Evolutionary conservation across 2,329 filamentous ascomycete genomes (phyloP).

Genomic region (Talaromyces sp.): DNA sequence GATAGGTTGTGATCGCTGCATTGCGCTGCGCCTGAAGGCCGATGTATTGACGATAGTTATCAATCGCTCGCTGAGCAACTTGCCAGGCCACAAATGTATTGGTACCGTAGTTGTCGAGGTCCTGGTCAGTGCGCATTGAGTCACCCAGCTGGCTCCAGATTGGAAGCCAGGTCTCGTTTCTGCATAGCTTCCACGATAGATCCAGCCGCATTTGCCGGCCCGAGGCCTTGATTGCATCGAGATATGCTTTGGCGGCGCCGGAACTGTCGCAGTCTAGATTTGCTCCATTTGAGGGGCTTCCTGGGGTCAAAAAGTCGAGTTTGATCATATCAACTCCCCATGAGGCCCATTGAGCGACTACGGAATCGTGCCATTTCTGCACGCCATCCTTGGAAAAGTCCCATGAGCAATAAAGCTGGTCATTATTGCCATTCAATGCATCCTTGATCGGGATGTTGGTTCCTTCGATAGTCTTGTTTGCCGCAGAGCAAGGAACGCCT

Average conservation of each 20-base stretch:
- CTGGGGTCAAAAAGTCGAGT: constrained; percentile 26
- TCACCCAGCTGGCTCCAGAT: constrained; percentile 26
- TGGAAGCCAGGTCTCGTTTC: constrained; percentile 20
- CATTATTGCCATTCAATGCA: constrained; percentile 17
- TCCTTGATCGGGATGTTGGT: constrained; percentile 23
- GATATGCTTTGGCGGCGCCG: constrained; percentile 20
- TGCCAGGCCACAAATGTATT: constrained; percentile 21
- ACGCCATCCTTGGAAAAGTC: constrained; percentile 22
- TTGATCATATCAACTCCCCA: constrained; percentile 28
- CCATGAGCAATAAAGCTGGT: constrained; percentile 15
- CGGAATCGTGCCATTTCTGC: constrained; percentile 26
- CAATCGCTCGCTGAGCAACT: constrained; percentile 25
- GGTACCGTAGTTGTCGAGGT: constrained; percentile 24
- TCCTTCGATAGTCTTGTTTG: constrained; percentile 21
- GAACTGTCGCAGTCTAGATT: constrained; percentile 21
- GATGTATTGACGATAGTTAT: constrained; percentile 28
- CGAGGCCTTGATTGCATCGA: constrained; percentile 24
- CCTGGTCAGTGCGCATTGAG: constrained; percentile 24
- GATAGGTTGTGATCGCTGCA: constrained; percentile 20
- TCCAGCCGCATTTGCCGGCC: constrained; percentile 24
- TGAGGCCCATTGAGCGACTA: constrained; percentile 23
- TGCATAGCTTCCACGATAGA: constrained; percentile 26
- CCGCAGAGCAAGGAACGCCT: constrained; percentile 21
- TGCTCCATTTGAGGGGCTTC: constrained; percentile 18
- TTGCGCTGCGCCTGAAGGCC: constrained; percentile 17